Percentiles rank a stretch among this genome's conserved stretches.
These are phyloP conservation scores for Fusarium hostae DNA, from an alignment of 2,329 filamentous ascomycete genomes.

Conservation along the genomic window DNA sequence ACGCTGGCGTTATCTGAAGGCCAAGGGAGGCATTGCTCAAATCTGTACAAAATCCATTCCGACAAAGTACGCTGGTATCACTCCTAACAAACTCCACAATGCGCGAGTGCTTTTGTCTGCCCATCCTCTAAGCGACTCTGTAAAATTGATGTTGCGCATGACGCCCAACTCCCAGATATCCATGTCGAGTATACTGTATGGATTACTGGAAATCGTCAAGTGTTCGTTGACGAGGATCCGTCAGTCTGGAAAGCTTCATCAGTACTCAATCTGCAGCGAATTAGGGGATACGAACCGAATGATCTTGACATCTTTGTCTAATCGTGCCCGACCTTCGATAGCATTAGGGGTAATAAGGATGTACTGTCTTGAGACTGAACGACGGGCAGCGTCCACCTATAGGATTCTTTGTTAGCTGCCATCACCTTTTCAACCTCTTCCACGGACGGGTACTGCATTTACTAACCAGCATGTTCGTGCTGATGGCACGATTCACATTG, in stretches of 20 bases:
- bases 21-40: constrained; percentile 5
- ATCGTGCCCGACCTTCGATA: constrained; percentile 69
- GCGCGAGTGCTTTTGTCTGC: constrained; percentile 7
- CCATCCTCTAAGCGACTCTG: constrained; percentile 11
- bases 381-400: constrained; percentile 83
- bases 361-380: constrained; percentile 90
- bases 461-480: constrained; percentile 90
- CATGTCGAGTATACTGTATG: constrained; percentile 5
- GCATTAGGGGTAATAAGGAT: constrained; percentile 96
- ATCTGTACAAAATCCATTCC: constrained; percentile 12
- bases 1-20: not conserved
- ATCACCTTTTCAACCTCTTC: not conserved
- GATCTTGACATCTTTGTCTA: constrained; percentile 79
- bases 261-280: constrained; percentile 28
- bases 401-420: constrained; percentile 2
- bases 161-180: constrained; percentile 20
- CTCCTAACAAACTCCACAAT: constrained; percentile 25
- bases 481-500: constrained; percentile 91
- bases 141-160: constrained; percentile 5
- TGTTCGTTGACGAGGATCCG: constrained; percentile 68
- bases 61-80: constrained; percentile 16
- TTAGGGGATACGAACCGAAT: constrained; percentile 66
- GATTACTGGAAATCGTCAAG: constrained; percentile 43
- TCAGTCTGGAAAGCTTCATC: constrained; percentile 56
- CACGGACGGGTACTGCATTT: not conserved